Evolutionary conservation across 2,329 filamentous ascomycete species (phyloP), one percentile per base, ranked within the genome.

Genomic region (Curvularia hawaiiensis): DNA sequence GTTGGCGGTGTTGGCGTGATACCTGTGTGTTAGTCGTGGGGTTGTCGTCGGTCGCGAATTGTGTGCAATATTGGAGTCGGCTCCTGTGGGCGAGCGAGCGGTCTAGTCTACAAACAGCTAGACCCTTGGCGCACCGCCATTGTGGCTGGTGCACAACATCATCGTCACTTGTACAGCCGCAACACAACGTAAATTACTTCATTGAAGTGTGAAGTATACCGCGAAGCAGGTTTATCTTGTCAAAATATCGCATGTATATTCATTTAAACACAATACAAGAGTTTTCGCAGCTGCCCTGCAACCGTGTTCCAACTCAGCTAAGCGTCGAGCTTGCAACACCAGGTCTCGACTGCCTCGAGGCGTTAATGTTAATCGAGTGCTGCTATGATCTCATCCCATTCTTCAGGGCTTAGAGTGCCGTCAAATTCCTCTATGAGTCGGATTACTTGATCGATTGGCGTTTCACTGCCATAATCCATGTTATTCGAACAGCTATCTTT

Each of bases 1-100:
- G 78, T 83, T 87, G 83, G 80, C 79, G 79, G 79, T 77, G 75
- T 66, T 77, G 71, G 65, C 69, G 74, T 72, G 63, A 66, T 73
- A 76, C 75, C 74, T 74, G 69, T 64, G 68, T 66, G 72, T 75
- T 73, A 74, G 72, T 74, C 59, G 59, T 64, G 69, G 62, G 64
- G 68, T 74, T 70, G 68, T 75, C 69, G 70, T 72, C 64, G 62
- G 58, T 65, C 59, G 60, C 56, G 56, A 58, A 55, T 50, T 58
- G 30, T 26, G 45, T 59, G 62, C 63, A 66, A 69, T 69, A 70
- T 70, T 69, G 71, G 63, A 54, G 60, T 64, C 65, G 63, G 56
- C 30, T 59, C 56, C 55, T 59, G 63, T 64, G 66, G 56, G 49
- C 63, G 64, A 60, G 48, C 58, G 50, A 50, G 58, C 50, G 49